Conservation (phyloP, 2,329 filamentous ascomycete genomes). For the Alternaria brassicae region DNA sequence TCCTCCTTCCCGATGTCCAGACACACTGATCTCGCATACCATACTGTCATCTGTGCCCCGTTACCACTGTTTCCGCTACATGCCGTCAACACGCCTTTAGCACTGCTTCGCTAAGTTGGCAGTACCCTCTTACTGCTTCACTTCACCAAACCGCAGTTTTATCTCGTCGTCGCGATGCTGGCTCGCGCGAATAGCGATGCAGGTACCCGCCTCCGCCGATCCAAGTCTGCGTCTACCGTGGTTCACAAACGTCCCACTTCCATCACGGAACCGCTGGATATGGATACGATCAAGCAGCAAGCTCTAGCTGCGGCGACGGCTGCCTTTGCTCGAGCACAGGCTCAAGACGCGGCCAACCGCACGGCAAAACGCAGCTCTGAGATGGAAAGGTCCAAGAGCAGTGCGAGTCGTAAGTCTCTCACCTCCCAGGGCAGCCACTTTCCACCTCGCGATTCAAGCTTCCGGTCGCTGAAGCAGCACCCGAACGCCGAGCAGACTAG, state of each 20-base stretch:
- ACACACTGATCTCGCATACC: neutral
- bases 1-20: neutral
- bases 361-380: constrained; percentile 27
- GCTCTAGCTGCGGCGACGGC: constrained; percentile 49
- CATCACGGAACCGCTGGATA: constrained; percentile 32
- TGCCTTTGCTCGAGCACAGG: constrained; percentile 46
- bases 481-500: constrained; percentile 19
- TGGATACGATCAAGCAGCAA: constrained; percentile 43
- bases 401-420: constrained; percentile 43
- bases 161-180: constrained; percentile 37
- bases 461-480: constrained; percentile 33
- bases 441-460: constrained; percentile 42
- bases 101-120: constrained; percentile 32
- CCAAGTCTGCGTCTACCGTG: constrained; percentile 47
- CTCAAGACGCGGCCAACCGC: constrained; percentile 24
- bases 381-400: constrained; percentile 42
- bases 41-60: constrained; percentile 4
- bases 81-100: constrained; percentile 32
- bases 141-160: constrained; percentile 27
- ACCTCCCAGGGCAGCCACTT: constrained; percentile 48
- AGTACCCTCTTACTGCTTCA: constrained; percentile 24
- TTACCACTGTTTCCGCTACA: constrained; percentile 18
- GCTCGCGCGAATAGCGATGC: constrained; percentile 48
- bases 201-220: constrained; percentile 47
- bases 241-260: constrained; percentile 33